These are phyloP conservation scores for Dryas drummondii DNA, from an alignment of 306 rosid species.

Conservation along the genomic window DNA sequence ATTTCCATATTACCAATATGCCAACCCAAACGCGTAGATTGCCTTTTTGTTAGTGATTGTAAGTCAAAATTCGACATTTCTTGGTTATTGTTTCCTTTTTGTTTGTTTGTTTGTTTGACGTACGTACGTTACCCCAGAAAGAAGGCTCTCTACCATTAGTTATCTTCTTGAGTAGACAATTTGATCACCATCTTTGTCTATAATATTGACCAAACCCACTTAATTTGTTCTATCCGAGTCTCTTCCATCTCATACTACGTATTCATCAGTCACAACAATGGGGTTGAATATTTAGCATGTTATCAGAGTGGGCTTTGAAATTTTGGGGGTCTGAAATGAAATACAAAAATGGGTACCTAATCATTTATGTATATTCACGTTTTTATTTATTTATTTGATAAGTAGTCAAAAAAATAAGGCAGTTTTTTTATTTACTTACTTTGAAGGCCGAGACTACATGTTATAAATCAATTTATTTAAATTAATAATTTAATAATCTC, in stretches of 20 bases:
- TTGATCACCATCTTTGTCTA: background rate
- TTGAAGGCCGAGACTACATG: too few species aligned
- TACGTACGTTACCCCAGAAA: background rate
- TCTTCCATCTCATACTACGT: background rate
- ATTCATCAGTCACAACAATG: too few species aligned
- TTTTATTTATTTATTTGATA: too few species aligned
- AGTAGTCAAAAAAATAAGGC: too few species aligned
- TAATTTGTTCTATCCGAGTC: background rate
- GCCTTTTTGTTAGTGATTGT: background rate
- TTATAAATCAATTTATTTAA: too few species aligned
- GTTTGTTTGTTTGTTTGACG: conserved; percentile 11
- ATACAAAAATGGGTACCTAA: too few species aligned
- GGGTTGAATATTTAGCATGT: too few species aligned
- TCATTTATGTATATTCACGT: too few species aligned
- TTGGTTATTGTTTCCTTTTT: background rate
- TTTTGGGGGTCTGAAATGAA: too few species aligned
- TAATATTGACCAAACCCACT: conserved; percentile 2
- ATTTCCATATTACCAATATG: background rate
- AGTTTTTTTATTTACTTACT: too few species aligned
- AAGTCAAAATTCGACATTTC: background rate
- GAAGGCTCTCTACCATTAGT: background rate
- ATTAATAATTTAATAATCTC: too few species aligned
- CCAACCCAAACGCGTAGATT: conserved; percentile 5
- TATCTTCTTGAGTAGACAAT: background rate
- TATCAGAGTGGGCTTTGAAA: too few species aligned